Conservation (phyloP, 805 yeast species). For the Saccharomycopsis babjevae region DNA sequence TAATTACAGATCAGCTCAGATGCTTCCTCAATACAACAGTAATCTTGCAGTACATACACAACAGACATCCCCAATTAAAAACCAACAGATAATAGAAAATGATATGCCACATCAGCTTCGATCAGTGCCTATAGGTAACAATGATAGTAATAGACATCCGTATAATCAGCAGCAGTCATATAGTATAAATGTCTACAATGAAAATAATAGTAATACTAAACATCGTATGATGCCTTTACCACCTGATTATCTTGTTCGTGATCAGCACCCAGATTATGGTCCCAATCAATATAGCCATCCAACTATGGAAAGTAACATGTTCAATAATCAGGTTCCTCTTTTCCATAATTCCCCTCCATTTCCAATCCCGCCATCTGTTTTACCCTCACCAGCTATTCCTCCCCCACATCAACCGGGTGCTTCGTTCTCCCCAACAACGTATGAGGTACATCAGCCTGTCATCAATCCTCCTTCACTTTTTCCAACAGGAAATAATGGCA, state of each 20-base stretch:
- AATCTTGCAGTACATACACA: background rate
- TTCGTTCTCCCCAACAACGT: background rate
- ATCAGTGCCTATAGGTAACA: background rate
- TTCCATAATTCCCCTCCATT: background rate
- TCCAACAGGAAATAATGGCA: background rate
- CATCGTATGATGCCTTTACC: background rate
- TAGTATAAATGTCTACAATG: background rate
- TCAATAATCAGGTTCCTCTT: background rate
- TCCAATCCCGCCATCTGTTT: background rate
- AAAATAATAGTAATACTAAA: background rate
- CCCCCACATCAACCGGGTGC: background rate
- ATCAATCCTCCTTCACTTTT: background rate
- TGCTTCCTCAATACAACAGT: background rate
- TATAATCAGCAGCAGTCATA: background rate
- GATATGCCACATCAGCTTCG: background rate
- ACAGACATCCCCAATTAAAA: background rate
- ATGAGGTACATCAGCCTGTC: background rate
- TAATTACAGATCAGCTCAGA: background rate
- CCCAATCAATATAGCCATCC: background rate
- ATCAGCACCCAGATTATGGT: background rate
- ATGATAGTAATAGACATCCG: background rate
- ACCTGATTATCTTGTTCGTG: background rate
- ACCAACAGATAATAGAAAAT: background rate
- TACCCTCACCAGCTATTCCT: background rate
- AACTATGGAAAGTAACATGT: background rate